phyloP scores from a whole-genome alignment of 129 eudicot genomes.

The Lactuca sativa region DNA sequence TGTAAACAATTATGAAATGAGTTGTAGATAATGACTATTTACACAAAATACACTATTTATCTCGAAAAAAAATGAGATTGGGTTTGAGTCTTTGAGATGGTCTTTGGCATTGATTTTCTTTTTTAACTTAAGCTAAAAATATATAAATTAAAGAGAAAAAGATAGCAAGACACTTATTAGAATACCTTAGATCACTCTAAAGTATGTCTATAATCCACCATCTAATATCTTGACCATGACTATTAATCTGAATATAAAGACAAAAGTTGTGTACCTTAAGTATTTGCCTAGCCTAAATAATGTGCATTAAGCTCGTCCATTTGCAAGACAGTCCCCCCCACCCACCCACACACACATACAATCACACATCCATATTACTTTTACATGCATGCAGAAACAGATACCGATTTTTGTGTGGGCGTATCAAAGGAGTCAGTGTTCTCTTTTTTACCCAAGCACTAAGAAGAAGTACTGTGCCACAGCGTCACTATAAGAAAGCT shows the following conservation, averaged over 20 bases:
- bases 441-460: constrained; percentile 52
- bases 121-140: too few relatives aligned
- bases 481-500: constrained; percentile 50
- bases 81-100: too few relatives aligned
- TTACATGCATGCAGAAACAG: constrained; percentile 30
- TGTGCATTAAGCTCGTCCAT: constrained; percentile 1
- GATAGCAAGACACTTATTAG: too few relatives aligned
- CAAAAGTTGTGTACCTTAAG: background rate
- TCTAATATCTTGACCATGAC: too few relatives aligned
- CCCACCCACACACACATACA: background rate
- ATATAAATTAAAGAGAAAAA: too few relatives aligned
- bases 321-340: background rate
- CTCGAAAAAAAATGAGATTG: too few relatives aligned
- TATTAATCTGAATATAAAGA: background rate
- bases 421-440: constrained; percentile 25
- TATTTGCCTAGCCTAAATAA: background rate
- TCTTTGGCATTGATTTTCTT: too few relatives aligned
- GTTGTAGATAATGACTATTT: too few relatives aligned
- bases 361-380: background rate
- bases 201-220: background rate
- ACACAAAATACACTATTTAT: too few relatives aligned
- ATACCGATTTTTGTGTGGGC: constrained; percentile 1
- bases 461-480: constrained; percentile 31
- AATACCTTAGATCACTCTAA: too few relatives aligned
- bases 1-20: too few relatives aligned